Evolutionary conservation across 2,329 filamentous ascomycete genomes (phyloP).

Genomic region (Teratosphaeria epicoccoides): DNA sequence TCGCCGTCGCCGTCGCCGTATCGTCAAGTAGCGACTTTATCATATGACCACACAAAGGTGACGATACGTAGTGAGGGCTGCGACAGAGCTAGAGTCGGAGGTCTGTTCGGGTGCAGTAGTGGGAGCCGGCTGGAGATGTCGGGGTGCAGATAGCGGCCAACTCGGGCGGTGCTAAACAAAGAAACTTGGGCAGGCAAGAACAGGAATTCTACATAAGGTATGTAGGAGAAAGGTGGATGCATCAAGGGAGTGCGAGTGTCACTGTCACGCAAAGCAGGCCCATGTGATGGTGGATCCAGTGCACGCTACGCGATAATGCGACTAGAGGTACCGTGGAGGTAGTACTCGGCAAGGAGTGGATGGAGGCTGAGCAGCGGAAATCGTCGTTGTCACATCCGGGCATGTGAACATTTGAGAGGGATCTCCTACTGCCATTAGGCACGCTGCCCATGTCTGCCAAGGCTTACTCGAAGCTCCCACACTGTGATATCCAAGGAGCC

Average conservation of each 20-base stretch:
- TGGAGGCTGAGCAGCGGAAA: background rate
- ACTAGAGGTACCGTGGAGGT: too few relatives aligned
- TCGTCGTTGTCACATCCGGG: background rate
- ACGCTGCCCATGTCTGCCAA: too few relatives aligned
- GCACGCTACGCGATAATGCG: too few relatives aligned
- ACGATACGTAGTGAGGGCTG: background rate
- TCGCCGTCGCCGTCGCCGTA: background rate
- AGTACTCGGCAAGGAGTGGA: background rate
- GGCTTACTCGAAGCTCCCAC: background rate
- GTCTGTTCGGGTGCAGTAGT: background rate
- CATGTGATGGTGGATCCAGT: too few relatives aligned
- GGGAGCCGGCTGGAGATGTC: background rate
- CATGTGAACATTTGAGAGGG: background rate
- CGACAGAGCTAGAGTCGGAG: background rate
- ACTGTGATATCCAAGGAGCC: background rate
- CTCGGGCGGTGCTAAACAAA: background rate
- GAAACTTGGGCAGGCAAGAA: background rate
- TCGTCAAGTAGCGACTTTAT: background rate
- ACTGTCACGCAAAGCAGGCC: too few relatives aligned
- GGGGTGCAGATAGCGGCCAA: background rate
- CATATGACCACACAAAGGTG: background rate
- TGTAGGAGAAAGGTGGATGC: background rate
- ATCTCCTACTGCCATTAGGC: too few relatives aligned
- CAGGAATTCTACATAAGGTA: background rate
- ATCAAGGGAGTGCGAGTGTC: background rate